These are phyloP conservation scores for Aphanomyces stellatus DNA, from an alignment of 352 stramenopile species.

Conservation along the genomic window DNA sequence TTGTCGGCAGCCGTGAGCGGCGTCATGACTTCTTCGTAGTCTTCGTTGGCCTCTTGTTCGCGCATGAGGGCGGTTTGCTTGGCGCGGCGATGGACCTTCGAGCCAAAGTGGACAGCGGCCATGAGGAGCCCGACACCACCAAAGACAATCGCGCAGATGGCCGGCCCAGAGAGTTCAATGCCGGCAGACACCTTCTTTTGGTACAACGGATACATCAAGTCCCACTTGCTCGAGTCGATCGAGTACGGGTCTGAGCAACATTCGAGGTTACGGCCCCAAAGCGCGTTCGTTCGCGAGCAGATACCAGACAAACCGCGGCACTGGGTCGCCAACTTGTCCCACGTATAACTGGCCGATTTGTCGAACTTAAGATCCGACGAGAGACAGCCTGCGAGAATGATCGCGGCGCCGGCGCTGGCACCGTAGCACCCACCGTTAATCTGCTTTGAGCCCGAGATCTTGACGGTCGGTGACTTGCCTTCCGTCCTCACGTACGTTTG, in stretches of 20 bases:
- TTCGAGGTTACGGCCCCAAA: conserved; percentile 76
- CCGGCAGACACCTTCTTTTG: conserved; percentile 35
- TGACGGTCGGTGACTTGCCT: conserved; percentile 40
- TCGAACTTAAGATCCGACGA: conserved; percentile 61
- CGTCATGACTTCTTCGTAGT: conserved; percentile 88
- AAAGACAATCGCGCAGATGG: conserved; percentile 75
- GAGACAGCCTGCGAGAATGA: conserved; percentile 77
- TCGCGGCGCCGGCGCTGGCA: conserved; percentile 36
- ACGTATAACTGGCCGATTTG: conserved; percentile 76
- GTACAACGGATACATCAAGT: conserved; percentile 65
- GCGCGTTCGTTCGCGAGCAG: conserved; percentile 76
- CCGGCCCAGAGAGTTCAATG: conserved; percentile 52
- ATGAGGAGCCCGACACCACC: conserved; percentile 73
- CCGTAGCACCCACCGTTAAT: conserved; percentile 83
- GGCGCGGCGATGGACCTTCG: conserved; percentile 71
- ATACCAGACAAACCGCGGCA: conserved; percentile 64
- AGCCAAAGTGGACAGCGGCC: conserved; percentile 71
- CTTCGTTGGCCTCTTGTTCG: conserved; percentile 79
- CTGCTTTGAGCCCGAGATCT: conserved; percentile 65
- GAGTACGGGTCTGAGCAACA: conserved; percentile 37
- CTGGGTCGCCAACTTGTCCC: conserved; percentile 75
- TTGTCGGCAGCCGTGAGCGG: conserved; percentile 71
- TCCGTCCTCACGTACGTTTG: conserved; percentile 70
- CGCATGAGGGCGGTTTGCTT: conserved; percentile 78
- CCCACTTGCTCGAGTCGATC: conserved; percentile 44